Evolutionary conservation across 2,329 filamentous ascomycete genomes (phyloP), one percentile per base, ranked within the genome.

Genomic region (Fusarium zealandicum): DNA sequence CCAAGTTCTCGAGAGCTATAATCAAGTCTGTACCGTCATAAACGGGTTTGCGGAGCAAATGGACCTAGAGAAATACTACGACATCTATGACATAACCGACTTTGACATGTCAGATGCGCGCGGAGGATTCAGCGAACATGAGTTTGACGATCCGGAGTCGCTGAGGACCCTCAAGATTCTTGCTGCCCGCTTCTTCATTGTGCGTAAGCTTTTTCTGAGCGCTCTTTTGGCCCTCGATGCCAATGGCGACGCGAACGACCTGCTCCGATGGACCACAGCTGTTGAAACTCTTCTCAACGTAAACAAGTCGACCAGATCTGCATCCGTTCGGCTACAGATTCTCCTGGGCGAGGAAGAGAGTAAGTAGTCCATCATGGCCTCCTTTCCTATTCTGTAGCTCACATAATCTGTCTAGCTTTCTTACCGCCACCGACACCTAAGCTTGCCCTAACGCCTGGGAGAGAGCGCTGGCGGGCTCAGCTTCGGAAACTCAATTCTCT

Each of bases 41-140:
- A 88, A 88, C 69, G 83, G 83, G 1, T 85, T 96, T 49, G 86
- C 93, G 2, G 87, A 93, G 70, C 85, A 90, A 67, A 83, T 89
- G 41, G 90, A 96, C 68, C 77, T 99, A 36, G 92, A 96, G 65
- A 95, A 92, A 74, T 96, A 96, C 70, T 90, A 95, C 67, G 93
- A 98, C 69, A 89, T 93, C 55, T 93, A 93, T 70, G 90, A 93
- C 62, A 85, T 93, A 55, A 90, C 84, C 57, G 82, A 88, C 51
- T 83, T 87, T 51, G 90, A 93, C 70, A 84, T 91, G 30, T 81
- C 84, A 16, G 88, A 91, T 64, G 84, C 88, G n/a, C 81, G 87
- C 61, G 76, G 81, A 36, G 85, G 85, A 1, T 87, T 88, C 51
- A 80, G 82, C 5, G 84, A 89, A 39, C 75, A 79, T n/a, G 85